Evolutionary conservation across 805 yeast genomes (phyloP).

Genomic region (Hanseniaspora hatyaiensis): DNA sequence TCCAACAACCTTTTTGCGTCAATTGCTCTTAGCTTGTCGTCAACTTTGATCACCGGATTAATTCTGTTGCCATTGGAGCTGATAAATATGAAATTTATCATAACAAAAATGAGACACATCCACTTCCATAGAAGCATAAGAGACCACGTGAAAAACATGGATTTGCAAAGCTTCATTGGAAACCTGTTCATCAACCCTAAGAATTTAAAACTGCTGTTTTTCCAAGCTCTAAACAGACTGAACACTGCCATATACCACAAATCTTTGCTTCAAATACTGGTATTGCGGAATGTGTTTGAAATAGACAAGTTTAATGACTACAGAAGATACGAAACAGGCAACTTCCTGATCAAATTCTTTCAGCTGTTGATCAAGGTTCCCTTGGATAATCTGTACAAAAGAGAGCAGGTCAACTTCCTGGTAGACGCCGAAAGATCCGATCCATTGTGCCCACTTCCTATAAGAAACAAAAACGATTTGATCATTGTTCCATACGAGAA

Average conservation of each 20-base stretch:
- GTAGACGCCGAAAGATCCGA: conserved; percentile 26
- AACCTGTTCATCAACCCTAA: conserved; percentile 26
- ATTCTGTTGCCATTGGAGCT: conserved; percentile 70
- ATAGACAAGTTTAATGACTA: conserved; percentile 60
- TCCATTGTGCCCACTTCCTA: conserved; percentile 30
- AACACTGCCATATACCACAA: conserved; percentile 49
- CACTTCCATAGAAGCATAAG: conserved; percentile 54
- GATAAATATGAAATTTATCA: conserved; percentile 63
- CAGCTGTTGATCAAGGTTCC: conserved; percentile 75
- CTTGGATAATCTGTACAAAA: conserved; percentile 69
- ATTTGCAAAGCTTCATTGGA: conserved; percentile 28
- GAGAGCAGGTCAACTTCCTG: conserved; percentile 68
- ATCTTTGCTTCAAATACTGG: conserved; percentile 48
- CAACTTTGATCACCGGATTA: conserved; percentile 61
- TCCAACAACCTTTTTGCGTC: conserved; percentile 64
- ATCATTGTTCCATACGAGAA: conserved; percentile 26
- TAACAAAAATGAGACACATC: conserved; percentile 32
- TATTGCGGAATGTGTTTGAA: conserved; percentile 44
- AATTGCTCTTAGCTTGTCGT: conserved; percentile 54
- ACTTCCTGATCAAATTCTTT: conserved; percentile 47
- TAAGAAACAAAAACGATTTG: conserved; percentile 35
- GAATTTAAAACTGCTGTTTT: conserved; percentile 51
- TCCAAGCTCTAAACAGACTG: conserved; percentile 57
- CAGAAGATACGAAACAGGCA: conserved; percentile 43
- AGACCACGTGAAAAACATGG: conserved; percentile 44